These are phyloP conservation scores for Dissophora globulifera DNA, from an alignment of 192 early-diverging fungal genomes.

Conservation along the genomic window DNA sequence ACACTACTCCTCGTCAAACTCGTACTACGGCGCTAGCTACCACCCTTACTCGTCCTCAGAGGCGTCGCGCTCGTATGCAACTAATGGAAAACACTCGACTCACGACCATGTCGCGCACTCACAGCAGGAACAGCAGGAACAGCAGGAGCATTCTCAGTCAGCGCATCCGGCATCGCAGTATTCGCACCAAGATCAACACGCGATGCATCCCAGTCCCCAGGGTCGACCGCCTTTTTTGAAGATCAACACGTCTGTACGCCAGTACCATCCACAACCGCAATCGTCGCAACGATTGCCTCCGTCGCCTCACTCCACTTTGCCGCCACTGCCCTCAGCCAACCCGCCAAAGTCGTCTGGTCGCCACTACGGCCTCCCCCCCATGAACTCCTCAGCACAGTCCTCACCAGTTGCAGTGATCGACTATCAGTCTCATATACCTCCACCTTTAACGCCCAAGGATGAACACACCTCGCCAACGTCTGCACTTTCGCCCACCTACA, in stretches of 20 bases:
- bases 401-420: conserved; percentile 34
- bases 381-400: conserved; percentile 34
- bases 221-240: conserved; percentile 38
- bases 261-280: conserved; percentile 27
- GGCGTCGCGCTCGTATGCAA: neutral
- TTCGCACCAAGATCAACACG: conserved; percentile 20
- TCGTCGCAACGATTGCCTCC: conserved; percentile 31
- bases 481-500: conserved; percentile 32
- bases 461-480: conserved; percentile 47
- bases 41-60: conserved; percentile 1
- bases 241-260: conserved; percentile 44
- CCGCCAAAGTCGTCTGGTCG: conserved; percentile 22
- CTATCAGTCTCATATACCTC: conserved; percentile 47
- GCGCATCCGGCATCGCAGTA: conserved; percentile 2
- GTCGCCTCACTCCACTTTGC: conserved; percentile 42
- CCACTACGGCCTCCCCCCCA: conserved; percentile 25
- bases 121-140: conserved; percentile 26
- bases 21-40: conserved; percentile 10
- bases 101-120: conserved; percentile 16
- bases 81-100: conserved; percentile 15
- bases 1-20: conserved; percentile 14
- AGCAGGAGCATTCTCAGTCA: conserved; percentile 13
- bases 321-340: conserved; percentile 20
- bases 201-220: conserved; percentile 32
- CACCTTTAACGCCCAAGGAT: conserved; percentile 45